phyloP scores from a whole-genome alignment of 768 basidiomycete genomes.

The Leccinum fibrillosum region DNA sequence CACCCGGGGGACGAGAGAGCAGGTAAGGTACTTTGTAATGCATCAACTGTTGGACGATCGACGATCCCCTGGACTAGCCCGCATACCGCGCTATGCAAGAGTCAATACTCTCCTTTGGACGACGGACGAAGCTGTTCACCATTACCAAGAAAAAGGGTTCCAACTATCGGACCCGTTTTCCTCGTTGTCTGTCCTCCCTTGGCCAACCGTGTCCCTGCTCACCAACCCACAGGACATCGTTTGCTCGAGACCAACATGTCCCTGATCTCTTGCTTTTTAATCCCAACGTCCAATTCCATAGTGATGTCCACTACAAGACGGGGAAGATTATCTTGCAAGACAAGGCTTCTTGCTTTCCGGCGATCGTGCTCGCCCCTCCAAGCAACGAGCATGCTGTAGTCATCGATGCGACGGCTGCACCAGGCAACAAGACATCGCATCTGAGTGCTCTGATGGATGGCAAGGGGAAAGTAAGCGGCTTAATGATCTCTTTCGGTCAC shows the following conservation, averaged over 20 bases:
- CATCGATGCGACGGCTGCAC: constrained; percentile 94
- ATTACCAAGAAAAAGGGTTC: constrained; percentile 57
- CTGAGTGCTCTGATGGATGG: constrained; percentile 84
- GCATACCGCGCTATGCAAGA: constrained; percentile 81
- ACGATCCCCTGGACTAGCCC: constrained; percentile 37
- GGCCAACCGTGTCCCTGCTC: neutral
- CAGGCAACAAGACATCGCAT: constrained; percentile 97
- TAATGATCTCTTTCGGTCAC: neutral
- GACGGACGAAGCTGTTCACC: constrained; percentile 56
- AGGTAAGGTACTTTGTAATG: constrained; percentile 40
- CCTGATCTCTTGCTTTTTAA: constrained; percentile 78
- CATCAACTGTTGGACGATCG: neutral
- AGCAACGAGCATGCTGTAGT: constrained; percentile 49
- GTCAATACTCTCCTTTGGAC: constrained; percentile 75
- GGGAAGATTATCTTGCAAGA: constrained; percentile 94
- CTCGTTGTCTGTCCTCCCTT: constrained; percentile 40
- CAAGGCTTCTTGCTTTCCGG: constrained; percentile 97
- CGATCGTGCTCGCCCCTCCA: constrained; percentile 78
- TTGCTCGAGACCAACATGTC: constrained; percentile 76
- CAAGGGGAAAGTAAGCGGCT: constrained; percentile 63
- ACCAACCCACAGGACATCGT: constrained; percentile 47
- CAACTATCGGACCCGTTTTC: constrained; percentile 47
- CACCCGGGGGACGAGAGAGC: constrained; percentile 58
- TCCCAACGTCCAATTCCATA: constrained; percentile 62
- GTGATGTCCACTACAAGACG: constrained; percentile 64